phyloP scores from a whole-genome alignment of 257 asterid genomes.

The Ligustrum vulgare region DNA sequence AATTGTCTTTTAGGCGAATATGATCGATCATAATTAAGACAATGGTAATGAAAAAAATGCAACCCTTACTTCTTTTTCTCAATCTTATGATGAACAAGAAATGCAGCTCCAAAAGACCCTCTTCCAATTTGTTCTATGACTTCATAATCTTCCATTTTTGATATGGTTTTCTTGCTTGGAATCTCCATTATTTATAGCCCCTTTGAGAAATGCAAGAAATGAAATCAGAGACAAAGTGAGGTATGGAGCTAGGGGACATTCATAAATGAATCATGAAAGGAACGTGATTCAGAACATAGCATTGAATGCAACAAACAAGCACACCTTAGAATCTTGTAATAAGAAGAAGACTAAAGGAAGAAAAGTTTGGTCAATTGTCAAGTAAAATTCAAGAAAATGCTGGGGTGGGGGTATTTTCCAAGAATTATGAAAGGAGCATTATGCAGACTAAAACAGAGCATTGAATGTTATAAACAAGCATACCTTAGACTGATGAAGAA shows the following conservation, averaged over 20 bases:
- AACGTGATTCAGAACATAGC: slow-evolving; percentile 44
- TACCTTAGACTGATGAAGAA: neutral
- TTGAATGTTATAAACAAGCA: slow-evolving; percentile 43
- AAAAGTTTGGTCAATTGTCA: neutral
- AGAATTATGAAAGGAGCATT: no score
- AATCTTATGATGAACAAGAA: slow-evolving; percentile 74
- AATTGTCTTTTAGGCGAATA: neutral
- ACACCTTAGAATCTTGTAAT: neutral
- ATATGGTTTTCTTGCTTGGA: slow-evolving; percentile 22
- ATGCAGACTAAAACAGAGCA: slow-evolving; percentile 1
- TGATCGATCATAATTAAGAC: neutral
- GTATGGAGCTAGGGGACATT: slow-evolving; percentile 36
- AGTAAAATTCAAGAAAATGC: slow-evolving; percentile 21
- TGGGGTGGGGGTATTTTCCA: neutral
- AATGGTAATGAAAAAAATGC: neutral
- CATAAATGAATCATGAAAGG: slow-evolving; percentile 38
- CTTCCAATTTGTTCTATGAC: slow-evolving; percentile 84
- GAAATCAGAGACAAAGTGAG: slow-evolving; percentile 36
- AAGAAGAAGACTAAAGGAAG: neutral
- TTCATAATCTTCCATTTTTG: slow-evolving; percentile 74
- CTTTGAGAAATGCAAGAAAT: slow-evolving; percentile 26
- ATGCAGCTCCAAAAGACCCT: slow-evolving; percentile 92
- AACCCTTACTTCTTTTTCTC: slow-evolving; percentile 60
- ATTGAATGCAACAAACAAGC: slow-evolving; percentile 46
- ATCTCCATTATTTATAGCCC: slow-evolving; percentile 43